These are phyloP conservation scores for Dioscorea cayenensis DNA, from an alignment of 116 monocot species.

Conservation along the genomic window DNA sequence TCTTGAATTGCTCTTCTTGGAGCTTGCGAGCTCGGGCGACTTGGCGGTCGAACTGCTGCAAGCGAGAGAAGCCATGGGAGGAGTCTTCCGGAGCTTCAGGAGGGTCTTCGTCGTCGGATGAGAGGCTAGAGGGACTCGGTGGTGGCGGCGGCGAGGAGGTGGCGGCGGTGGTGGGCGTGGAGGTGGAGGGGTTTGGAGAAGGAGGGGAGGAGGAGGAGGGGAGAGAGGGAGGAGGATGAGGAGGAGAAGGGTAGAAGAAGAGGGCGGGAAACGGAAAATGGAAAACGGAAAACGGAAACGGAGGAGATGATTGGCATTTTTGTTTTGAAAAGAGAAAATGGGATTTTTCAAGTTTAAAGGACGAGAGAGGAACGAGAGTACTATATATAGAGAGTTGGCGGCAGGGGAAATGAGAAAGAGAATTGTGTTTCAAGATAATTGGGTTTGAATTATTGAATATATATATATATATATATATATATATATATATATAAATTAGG, in stretches of 20 bases:
- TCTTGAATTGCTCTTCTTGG: constrained; percentile 53
- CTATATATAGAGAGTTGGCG: too few species aligned
- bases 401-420: too few species aligned
- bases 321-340: background rate
- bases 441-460: too few species aligned
- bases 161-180: constrained; percentile 11
- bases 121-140: constrained; percentile 36
- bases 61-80: constrained; percentile 72
- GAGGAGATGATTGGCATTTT: background rate
- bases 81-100: constrained; percentile 89
- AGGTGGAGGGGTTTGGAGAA: background rate
- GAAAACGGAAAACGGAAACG: background rate
- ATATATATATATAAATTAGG: too few species aligned
- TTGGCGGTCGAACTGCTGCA: constrained; percentile 64
- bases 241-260: too few species aligned
- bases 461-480: too few species aligned
- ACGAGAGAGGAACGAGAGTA: background rate
- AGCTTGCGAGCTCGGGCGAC: constrained; percentile 61
- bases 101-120: constrained; percentile 74
- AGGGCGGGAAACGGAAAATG: background rate
- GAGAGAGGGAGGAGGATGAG: constrained; percentile 1
- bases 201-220: constrained; percentile 8
- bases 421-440: too few species aligned
- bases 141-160: constrained; percentile 17
- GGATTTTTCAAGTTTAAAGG: background rate